These are phyloP conservation scores for Cytospora mali DNA, from an alignment of 2,329 filamentous ascomycete species.

Conservation along the genomic window DNA sequence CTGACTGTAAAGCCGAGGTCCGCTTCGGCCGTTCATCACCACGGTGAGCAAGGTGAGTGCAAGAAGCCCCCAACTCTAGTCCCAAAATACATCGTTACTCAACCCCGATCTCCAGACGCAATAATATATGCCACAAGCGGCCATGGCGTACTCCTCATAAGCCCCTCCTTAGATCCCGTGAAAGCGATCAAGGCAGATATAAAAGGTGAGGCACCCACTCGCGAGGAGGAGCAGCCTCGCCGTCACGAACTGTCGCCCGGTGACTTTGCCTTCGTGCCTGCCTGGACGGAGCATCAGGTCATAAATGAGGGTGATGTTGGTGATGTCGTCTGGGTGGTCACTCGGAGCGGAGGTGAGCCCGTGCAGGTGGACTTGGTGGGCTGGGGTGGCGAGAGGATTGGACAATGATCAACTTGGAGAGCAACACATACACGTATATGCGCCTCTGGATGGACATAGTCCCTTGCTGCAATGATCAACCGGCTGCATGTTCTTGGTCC, in stretches of 20 bases:
- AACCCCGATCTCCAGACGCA: constrained; percentile 51
- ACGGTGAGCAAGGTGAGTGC: constrained; percentile 65
- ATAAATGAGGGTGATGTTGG: constrained; percentile 58
- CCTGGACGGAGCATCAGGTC: constrained; percentile 71
- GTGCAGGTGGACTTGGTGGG: constrained; percentile 64
- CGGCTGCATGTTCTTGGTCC: background rate
- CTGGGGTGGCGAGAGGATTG: constrained; percentile 55
- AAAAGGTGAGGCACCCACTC: constrained; percentile 17
- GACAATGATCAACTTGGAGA: background rate
- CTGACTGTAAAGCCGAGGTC: constrained; percentile 66
- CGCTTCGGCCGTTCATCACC: constrained; percentile 66
- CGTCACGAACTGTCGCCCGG: constrained; percentile 61
- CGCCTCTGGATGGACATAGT: background rate
- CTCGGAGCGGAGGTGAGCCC: constrained; percentile 62
- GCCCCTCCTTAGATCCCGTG: constrained; percentile 40
- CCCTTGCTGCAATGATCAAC: background rate
- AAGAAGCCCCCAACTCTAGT: constrained; percentile 3
- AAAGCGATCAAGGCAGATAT: constrained; percentile 24
- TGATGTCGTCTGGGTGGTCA: constrained; percentile 67
- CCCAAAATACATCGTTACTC: background rate
- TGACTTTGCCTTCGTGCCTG: constrained; percentile 71
- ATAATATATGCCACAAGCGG: constrained; percentile 69
- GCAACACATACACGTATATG: background rate
- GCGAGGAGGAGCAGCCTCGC: constrained; percentile 52
- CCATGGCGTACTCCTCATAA: constrained; percentile 61